Conservation (phyloP, 1,139 yeast species). For the Yamadazyma triangularis region DNA sequence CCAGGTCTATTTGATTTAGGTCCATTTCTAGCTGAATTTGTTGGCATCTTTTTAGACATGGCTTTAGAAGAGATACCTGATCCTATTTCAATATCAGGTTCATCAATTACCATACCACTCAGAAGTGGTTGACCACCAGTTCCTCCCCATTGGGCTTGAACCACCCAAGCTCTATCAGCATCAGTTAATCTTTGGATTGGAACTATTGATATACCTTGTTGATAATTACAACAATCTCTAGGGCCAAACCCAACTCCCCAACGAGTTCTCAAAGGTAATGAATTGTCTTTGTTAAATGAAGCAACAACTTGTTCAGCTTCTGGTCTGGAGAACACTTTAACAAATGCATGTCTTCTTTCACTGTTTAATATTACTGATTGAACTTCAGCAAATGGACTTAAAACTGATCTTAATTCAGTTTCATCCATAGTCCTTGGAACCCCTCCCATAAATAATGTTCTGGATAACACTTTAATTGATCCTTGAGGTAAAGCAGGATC, state of each 20-base stretch:
- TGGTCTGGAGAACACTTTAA: constrained; percentile 88
- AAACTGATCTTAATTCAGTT: constrained; percentile 55
- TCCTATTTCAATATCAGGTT: constrained; percentile 96
- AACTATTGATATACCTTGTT: constrained; percentile 81
- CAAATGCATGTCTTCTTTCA: constrained; percentile 93
- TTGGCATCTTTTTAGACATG: constrained; percentile 82
- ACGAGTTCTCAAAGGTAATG: constrained; percentile 68
- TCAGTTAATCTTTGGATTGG: constrained; percentile 88
- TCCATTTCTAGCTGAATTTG: constrained; percentile 81
- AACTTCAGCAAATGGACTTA: constrained; percentile 90
- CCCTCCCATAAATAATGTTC: constrained; percentile 93
- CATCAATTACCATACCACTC: constrained; percentile 84
- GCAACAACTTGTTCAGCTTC: constrained; percentile 82
- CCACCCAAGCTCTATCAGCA: constrained; percentile 88
- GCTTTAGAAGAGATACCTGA: constrained; percentile 93
- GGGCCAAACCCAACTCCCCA: constrained; percentile 99
- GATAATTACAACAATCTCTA: constrained; percentile 95
- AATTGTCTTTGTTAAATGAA: constrained; percentile 48
- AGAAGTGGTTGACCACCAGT: constrained; percentile 85
- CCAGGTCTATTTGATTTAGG: constrained; percentile 75
- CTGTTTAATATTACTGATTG: constrained; percentile 85
- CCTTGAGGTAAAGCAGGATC: constrained; percentile 77
- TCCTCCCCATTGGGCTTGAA: constrained; percentile 94
- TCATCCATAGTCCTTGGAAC: constrained; percentile 83
- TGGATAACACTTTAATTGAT: constrained; percentile 74